Evolutionary conservation across 306 rosid species (phyloP), one percentile per base, ranked within the genome.

Genomic region (Oemleria cerasiformis): DNA sequence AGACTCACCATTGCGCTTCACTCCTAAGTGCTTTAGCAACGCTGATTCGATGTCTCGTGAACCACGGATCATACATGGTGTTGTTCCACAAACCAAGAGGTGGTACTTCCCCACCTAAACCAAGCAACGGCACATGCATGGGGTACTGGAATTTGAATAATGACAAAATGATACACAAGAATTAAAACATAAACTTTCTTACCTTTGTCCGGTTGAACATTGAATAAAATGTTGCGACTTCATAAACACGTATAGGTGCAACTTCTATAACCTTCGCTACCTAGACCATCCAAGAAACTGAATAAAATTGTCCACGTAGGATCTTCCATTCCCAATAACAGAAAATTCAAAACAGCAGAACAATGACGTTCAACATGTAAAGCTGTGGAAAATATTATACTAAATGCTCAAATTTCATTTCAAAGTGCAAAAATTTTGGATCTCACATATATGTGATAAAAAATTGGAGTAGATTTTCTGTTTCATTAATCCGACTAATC

Each of bases 1-100:
- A 19, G 57, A 79, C 91, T 67, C 63, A 94, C 99, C 99, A 76
- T 89, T 91, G 80, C 99, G 91, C 79, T 91, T 87, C 81, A 94
- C 96, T 78, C 97, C 97, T 79, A 94, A 84, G 74, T 94, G 99
- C 57, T 89, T 86, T 87, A 94, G 73, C 73, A 94, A 86, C 72
- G 99, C 80, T 68, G 84, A 88, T 79, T 94, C 97, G 76, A 94
- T 94, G 55, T 78, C 99, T 74, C 96, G 91, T 65, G 99, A 91
- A 73, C 99, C 97, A 44, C 97, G 96, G 53, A 94, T 94, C 99
- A 94, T 94, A 79, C 99, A 94, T 44, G 99, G 99, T 76, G 96
- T 86, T 21, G 99, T 94, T 74, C 99, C 99, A 78, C 99, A 94
- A 74, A 91, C 99, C 87, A 94, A 84, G 14, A 94, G 89, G 77